Base-by-base conservation (phyloP, 1,284 basidiomycete species). In the Puccinia horiana region DNA sequence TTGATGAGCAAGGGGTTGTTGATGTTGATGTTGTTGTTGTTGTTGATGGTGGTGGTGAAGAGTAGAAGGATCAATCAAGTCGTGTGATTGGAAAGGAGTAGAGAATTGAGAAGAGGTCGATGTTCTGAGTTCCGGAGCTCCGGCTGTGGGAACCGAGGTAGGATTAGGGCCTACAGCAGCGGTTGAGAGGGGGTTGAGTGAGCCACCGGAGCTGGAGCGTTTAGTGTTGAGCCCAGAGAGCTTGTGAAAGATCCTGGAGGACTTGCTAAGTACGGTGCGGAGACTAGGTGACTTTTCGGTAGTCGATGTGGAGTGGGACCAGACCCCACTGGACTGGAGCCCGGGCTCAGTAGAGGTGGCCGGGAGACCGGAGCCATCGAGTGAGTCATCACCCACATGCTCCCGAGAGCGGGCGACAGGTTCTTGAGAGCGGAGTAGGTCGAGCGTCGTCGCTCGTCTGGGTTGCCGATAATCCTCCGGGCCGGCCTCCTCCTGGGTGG, bases 221-320 rank as follows among this genome's bases (percentile, higher is more conserved):
- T 56, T 74, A 4, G 63, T 18, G 23, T 75, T 56, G 37, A 76
- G n/a, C 20, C 54, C 54, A 1, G 75, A 58, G 16, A 76, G 40
- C 37, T 61, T 76, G 23, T 56, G 58, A 4, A 76, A 63, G 56
- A 76, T 76, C 35, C 40, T 32, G 35, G 75, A 76, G 8, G 75
- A 76, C 37, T 63, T 76, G 42, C 75, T 76, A 11, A 76, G 56
- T 26, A 76, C 56, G 9, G 56, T 76, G 2, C 56, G 56, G 12
- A 76, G 20, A 42, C 75, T 76, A 5, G 75, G 58, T 1, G 75
- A 40, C 35, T 63, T 76, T n/a, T 76, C 58, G 14, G 75, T 61
- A 12, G 69, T 72, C 23, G 72, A 35, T 12, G 72, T 74, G 2
- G 72, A 52, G 20, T 47, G 49, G 16, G 47, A 54, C 9, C 12